A percentile compares a stretch with the other conserved stretches of the same genome.
Conservation (phyloP, 805 yeast genomes). For the Ogataea methanolica region DNA sequence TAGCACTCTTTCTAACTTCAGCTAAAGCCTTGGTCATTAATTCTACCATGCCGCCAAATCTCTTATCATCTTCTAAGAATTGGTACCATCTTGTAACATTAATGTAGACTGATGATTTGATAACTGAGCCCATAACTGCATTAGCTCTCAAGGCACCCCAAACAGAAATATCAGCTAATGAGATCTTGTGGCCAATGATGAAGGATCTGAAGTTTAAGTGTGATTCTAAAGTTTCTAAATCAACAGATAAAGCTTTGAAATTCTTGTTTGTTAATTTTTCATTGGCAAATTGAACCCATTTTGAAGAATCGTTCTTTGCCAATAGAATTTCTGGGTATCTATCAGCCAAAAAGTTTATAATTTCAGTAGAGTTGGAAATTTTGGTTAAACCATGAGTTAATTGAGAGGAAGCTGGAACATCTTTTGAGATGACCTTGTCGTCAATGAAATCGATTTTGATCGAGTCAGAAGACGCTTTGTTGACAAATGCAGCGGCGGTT, state of each 20-base stretch:
- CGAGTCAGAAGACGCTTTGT: constrained; percentile 41
- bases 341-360: constrained; percentile 46
- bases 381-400: constrained; percentile 38
- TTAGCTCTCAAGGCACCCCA: constrained; percentile 96
- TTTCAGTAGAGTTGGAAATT: constrained; percentile 39
- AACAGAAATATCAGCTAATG: constrained; percentile 78
- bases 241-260: constrained; percentile 76
- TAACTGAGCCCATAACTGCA: constrained; percentile 85
- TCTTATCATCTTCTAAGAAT: constrained; percentile 60
- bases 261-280: constrained; percentile 74
- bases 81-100: constrained; percentile 94
- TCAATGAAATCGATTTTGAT: constrained; percentile 66
- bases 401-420: constrained; percentile 36
- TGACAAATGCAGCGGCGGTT: constrained; percentile 73
- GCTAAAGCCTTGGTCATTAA: constrained; percentile 60
- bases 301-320: constrained; percentile 37
- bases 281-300: constrained; percentile 66
- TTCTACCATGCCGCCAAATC: constrained; percentile 69
- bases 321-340: constrained; percentile 45
- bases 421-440: constrained; percentile 56
- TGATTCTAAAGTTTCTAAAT: constrained; percentile 75
- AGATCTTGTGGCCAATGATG: constrained; percentile 58
- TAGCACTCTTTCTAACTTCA: constrained; percentile 69
- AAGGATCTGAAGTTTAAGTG: constrained; percentile 84
- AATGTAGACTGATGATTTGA: constrained; percentile 77